These are phyloP conservation scores for Acer negundo DNA, from an alignment of 345 rosid species.

Conservation along the genomic window DNA sequence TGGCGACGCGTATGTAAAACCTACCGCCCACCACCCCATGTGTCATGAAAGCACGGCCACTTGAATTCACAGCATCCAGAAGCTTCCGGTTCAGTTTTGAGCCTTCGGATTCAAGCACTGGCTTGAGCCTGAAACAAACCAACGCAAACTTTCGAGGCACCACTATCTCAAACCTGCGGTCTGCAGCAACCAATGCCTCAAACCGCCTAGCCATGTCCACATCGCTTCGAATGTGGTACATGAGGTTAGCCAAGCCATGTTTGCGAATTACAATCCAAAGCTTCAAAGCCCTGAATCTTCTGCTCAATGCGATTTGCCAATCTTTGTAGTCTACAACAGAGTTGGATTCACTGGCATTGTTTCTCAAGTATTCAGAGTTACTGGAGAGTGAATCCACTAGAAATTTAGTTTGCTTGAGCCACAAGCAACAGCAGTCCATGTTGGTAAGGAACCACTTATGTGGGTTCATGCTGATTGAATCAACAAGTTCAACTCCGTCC, in stretches of 20 bases:
- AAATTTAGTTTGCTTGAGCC: no score
- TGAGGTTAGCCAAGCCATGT: slow-evolving; percentile 30
- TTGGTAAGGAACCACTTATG: no score
- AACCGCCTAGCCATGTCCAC: slow-evolving; percentile 31
- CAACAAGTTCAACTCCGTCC: slow-evolving; percentile 24
- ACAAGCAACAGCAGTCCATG: no score
- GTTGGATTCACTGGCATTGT: slow-evolving; percentile 18
- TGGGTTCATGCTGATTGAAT: background rate
- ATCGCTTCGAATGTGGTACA: slow-evolving; percentile 27
- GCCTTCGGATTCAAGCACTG: background rate
- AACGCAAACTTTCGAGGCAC: slow-evolving; percentile 36
- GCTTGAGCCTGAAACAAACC: slow-evolving; percentile 41
- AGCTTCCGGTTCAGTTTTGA: slow-evolving; percentile 15
- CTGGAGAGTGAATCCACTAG: background rate
- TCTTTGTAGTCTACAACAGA: slow-evolving; percentile 32
- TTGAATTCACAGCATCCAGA: slow-evolving; percentile 28
- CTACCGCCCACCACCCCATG: slow-evolving; percentile 27
- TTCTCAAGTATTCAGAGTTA: slow-evolving; percentile 14
- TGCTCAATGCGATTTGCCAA: slow-evolving; percentile 35
- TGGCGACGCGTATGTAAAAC: slow-evolving; percentile 22
- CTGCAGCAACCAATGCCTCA: slow-evolving; percentile 27
- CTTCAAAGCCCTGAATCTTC: slow-evolving; percentile 36
- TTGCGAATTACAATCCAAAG: slow-evolving; percentile 40
- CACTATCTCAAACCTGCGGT: slow-evolving; percentile 29
- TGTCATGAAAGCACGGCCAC: slow-evolving; percentile 30